These are phyloP conservation scores for Macrolepiota dolichaula DNA, from an alignment of 768 basidiomycete species.

Conservation along the genomic window DNA sequence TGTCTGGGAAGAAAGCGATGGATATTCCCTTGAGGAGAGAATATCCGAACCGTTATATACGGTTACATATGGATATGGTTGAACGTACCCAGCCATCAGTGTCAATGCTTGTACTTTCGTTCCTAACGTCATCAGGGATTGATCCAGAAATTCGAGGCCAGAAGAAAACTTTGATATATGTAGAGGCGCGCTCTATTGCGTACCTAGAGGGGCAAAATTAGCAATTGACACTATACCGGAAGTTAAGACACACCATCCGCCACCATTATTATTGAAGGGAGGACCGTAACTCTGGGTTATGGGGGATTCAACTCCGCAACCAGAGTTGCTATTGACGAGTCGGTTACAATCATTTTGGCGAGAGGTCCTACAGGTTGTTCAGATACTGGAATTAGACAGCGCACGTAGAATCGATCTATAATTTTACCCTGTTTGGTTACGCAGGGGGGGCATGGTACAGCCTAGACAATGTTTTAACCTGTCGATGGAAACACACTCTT, in stretches of 20 bases:
- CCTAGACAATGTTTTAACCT: slow-evolving; percentile 14
- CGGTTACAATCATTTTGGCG: slow-evolving; percentile 22
- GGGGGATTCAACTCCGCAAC: slow-evolving; percentile 27
- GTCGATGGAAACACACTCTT: slow-evolving; percentile 14
- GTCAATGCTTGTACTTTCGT: slow-evolving; percentile 36
- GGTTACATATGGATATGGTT: not conserved
- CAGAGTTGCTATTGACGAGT: slow-evolving; percentile 20
- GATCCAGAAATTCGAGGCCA: slow-evolving; percentile 52
- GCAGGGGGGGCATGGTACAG: slow-evolving; percentile 25
- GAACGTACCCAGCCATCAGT: slow-evolving; percentile 52
- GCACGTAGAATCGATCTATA: not conserved
- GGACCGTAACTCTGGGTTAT: slow-evolving; percentile 50
- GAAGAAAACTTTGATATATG: slow-evolving; percentile 68
- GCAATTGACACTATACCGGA: too few relatives aligned
- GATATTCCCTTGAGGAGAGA: slow-evolving; percentile 44
- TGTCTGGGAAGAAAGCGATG: slow-evolving; percentile 56
- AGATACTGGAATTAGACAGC: not conserved
- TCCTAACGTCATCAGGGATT: slow-evolving; percentile 46
- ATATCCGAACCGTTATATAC: not conserved
- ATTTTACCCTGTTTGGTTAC: slow-evolving; percentile 42
- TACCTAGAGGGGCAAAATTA: slow-evolving; percentile 35
- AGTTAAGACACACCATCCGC: slow-evolving; percentile 46
- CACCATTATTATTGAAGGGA: slow-evolving; percentile 52
- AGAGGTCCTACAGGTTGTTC: slow-evolving; percentile 21
- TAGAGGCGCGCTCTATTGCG: slow-evolving; percentile 55